These are phyloP conservation scores for Marasmius oreades DNA, from an alignment of 1,284 basidiomycete genomes.

Conservation along the genomic window DNA sequence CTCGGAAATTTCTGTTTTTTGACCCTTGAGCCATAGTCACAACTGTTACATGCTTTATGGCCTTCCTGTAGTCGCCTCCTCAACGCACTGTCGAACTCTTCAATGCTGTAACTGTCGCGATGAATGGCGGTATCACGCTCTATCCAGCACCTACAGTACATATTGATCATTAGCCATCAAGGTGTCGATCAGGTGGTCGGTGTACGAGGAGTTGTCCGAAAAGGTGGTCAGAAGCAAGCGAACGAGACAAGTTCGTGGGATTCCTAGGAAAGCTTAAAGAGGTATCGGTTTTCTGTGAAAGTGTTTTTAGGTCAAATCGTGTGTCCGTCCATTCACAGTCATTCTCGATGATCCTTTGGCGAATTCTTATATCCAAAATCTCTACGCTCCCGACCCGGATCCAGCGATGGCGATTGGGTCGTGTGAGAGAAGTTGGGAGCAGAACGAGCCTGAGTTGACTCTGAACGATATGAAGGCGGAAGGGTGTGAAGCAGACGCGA, in stretches of 20 bases:
- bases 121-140: too few relatives aligned
- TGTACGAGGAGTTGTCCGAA: slow-evolving; percentile 92
- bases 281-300: slow-evolving; percentile 30
- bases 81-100: too few relatives aligned
- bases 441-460: slow-evolving; percentile 96
- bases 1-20: too few relatives aligned
- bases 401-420: slow-evolving; percentile 84
- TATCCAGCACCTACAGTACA: too few relatives aligned
- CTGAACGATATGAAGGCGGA: slow-evolving; percentile 65
- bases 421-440: slow-evolving; percentile 85
- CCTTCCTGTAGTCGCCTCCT: too few relatives aligned
- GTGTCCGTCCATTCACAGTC: slow-evolving; percentile 79
- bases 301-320: slow-evolving; percentile 66
- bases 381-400: slow-evolving; percentile 91
- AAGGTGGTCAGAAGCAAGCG: slow-evolving; percentile 77
- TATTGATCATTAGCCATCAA: too few relatives aligned
- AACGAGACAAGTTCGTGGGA: slow-evolving; percentile 52
- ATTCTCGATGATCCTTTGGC: slow-evolving; percentile 95
- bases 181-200: too few relatives aligned
- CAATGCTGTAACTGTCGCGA: too few relatives aligned
- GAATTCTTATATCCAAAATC: slow-evolving; percentile 95
- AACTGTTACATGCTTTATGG: too few relatives aligned
- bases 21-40: too few relatives aligned
- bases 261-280: slow-evolving; percentile 84
- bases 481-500: background rate